Evolutionary conservation across 2,329 filamentous ascomycete genomes (phyloP).

Genomic region (Claviceps sp.): DNA sequence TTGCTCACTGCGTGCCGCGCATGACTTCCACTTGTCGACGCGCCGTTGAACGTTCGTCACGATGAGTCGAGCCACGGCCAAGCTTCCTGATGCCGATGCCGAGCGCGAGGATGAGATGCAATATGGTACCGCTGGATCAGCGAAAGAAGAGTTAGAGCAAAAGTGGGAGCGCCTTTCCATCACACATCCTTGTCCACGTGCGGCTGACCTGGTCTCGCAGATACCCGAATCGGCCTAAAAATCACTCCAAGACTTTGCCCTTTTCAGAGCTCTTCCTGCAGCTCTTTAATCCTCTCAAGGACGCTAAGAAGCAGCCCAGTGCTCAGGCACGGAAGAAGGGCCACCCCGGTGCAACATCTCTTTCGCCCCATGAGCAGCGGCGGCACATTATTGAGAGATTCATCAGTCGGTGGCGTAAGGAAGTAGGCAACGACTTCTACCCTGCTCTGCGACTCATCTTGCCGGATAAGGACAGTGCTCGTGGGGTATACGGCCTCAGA

Average conservation of each 20-base stretch:
- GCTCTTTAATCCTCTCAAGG: constrained; percentile 68
- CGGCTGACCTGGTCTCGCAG: constrained; percentile 24
- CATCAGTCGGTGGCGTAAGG: constrained; percentile 71
- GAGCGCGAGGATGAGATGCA: constrained; percentile 38
- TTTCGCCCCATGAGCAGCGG: constrained; percentile 64
- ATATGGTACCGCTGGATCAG: constrained; percentile 28
- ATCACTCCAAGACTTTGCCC: constrained; percentile 62
- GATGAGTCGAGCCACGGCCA: constrained; percentile 9
- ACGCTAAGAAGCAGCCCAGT: constrained; percentile 63
- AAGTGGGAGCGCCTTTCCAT: constrained; percentile 19
- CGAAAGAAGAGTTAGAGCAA: constrained; percentile 29
- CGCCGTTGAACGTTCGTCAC: neutral
- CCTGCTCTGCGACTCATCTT: constrained; percentile 84
- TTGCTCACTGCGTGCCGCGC: neutral
- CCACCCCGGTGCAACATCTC: constrained; percentile 41
- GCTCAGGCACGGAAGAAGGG: constrained; percentile 44
- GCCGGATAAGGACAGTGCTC: constrained; percentile 82
- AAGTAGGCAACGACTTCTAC: constrained; percentile 87
- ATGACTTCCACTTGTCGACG: neutral
- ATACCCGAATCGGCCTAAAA: constrained; percentile 71
- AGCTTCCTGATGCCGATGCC: constrained; percentile 25
- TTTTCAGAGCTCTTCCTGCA: constrained; percentile 68
- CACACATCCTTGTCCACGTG: neutral
- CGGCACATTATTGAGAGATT: constrained; percentile 75
- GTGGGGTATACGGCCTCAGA: constrained; percentile 87